Conservation (phyloP, 1,284 basidiomycete species). For the Tilletia walkeri region DNA sequence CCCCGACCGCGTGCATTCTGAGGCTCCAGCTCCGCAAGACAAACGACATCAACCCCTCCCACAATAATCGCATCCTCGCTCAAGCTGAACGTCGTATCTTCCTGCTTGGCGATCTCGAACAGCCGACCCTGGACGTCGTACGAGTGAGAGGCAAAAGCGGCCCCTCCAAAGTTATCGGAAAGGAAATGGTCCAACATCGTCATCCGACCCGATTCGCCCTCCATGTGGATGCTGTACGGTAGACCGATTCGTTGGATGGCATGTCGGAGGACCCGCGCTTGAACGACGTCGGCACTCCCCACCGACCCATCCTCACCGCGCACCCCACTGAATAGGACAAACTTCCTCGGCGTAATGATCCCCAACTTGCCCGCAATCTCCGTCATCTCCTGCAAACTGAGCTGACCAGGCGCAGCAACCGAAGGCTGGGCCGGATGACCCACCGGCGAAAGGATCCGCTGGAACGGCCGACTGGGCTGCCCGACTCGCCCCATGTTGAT, state of each 20-base stretch:
- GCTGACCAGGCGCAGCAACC: constrained; percentile 25
- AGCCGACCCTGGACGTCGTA: not conserved
- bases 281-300: not conserved
- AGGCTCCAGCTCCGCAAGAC: constrained; percentile 10
- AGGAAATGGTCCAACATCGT: not conserved
- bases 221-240: not conserved
- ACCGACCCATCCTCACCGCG: constrained; percentile 5
- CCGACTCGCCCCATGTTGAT: constrained; percentile 28
- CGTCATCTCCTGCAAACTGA: constrained; percentile 22
- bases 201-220: too few species aligned
- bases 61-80: constrained; percentile 21
- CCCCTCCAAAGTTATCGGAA: not conserved
- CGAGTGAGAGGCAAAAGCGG: not conserved
- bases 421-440: constrained; percentile 25
- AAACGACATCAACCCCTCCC: constrained; percentile 21
- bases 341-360: not conserved
- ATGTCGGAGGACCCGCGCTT: constrained; percentile 6
- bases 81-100: constrained; percentile 15
- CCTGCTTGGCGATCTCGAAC: constrained; percentile 10
- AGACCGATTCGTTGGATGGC: constrained; percentile 4
- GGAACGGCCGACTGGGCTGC: constrained; percentile 21
- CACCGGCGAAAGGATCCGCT: constrained; percentile 25
- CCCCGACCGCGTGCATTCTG: not conserved
- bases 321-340: not conserved
- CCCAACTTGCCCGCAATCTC: constrained; percentile 15